Base-by-base conservation (phyloP, 768 basidiomycete species). In the Lactarius psammicola region DNA sequence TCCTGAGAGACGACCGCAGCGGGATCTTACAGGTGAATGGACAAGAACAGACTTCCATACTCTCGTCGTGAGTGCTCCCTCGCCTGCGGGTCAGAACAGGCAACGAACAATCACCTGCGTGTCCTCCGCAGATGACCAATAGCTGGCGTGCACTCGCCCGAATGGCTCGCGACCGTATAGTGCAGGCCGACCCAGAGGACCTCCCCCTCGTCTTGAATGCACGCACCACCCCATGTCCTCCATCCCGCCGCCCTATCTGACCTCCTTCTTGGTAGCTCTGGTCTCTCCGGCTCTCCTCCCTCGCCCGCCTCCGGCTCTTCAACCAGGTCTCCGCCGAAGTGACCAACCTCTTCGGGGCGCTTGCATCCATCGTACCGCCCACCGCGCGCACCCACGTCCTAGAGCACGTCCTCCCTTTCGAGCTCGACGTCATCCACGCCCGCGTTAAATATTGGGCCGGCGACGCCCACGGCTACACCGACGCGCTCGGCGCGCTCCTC, bases 261-360 rank as follows among this genome's bases (percentile, higher is more conserved):
- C n/a, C n/a, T 11, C 1, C 10, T 1, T 1, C n/a, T n/a, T n/a
- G n/a, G 4, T 65, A 93, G 90, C 84, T 93, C 33, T 94, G 92
- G 92, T 89, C 88, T 72, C 85, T 94, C 56, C 90, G 92, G 8
- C 82, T 94, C 7, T 85, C 89, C 31, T 85, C 85, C 62, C 84
- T 94, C 33, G 85, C 92, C 54, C 87, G 92, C 20, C 82, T 94
- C 54, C 86, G 92, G 55, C 83, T 94, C 56, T 92, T 88, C 79
- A 93, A 93, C 73, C 92, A 94, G 74, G 87, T 87, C n/a, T 84
- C 89, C 1, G 89, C 90, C 28, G 92, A 94, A 76, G 89, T 88
- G 74, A 87, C 84, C 11, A 92, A 92, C 76, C 81, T 94, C 28
- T 94, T 90, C 74, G 77, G 83, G 20, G 87, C 87, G 30, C 83